phyloP scores from a whole-genome alignment of 2,329 filamentous ascomycete species.

The Calcarisporium arbuscula region DNA sequence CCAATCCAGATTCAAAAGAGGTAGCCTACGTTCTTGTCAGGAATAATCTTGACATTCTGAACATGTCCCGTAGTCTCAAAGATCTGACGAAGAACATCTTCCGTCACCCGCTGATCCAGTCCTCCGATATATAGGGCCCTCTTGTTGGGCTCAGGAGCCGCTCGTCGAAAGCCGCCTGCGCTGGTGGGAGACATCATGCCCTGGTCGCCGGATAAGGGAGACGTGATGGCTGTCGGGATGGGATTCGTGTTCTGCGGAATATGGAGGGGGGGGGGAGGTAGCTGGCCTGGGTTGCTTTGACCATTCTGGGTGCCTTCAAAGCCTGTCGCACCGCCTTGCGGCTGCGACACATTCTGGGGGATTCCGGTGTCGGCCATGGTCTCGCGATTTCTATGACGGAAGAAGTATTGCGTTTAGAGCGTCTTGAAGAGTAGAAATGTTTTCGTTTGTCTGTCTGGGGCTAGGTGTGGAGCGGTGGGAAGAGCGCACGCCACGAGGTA shows the following conservation, averaged over 20 bases:
- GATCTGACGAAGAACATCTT: conserved; percentile 93
- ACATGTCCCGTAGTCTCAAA: conserved; percentile 99
- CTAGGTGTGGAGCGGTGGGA: not conserved
- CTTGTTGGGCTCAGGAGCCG: conserved; percentile 97
- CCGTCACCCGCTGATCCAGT: conserved; percentile 88
- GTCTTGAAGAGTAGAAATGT: not conserved
- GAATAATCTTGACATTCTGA: conserved; percentile 98
- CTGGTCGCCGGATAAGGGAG: conserved; percentile 66
- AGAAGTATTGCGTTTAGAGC: not conserved
- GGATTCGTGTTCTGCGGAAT: conserved; percentile 96
- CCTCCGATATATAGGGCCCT: conserved; percentile 93
- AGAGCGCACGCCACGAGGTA: too few species aligned
- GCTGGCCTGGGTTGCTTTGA: conserved; percentile 65
- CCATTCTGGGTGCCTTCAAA: conserved; percentile 68
- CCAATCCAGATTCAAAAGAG: not conserved
- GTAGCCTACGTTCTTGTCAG: conserved; percentile 93
- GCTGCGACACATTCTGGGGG: conserved; percentile 53
- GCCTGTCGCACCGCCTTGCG: conserved; percentile 64
- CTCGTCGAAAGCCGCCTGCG: conserved; percentile 76
- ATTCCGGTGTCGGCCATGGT: conserved; percentile 74
- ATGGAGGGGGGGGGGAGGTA: conserved; percentile 85
- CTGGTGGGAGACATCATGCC: conserved; percentile 79
- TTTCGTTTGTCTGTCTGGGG: conserved; percentile 1
- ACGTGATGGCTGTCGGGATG: conserved; percentile 87
- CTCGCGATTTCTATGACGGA: conserved; percentile 9